A percentile compares a stretch with the other conserved stretches of the same genome.
Evolutionary conservation across 83 land plant species (phyloP).

Genomic region (Diphasiastrum complanatum): DNA sequence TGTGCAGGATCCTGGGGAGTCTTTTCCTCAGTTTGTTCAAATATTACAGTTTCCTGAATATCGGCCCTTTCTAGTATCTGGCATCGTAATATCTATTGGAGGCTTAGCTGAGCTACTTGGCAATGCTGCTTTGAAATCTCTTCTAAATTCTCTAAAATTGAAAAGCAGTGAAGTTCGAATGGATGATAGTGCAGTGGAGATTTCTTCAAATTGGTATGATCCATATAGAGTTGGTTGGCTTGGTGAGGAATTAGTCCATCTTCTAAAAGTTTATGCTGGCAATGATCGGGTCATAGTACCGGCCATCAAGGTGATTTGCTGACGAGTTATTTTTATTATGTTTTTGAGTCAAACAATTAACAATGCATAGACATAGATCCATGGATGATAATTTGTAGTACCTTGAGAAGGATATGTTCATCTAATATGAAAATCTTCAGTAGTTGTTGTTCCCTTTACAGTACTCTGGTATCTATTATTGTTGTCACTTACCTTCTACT

Average conservation of each 20-base stretch:
- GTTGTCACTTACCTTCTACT: too few relatives aligned
- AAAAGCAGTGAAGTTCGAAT: conserved; percentile 14
- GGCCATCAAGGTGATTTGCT: conserved; percentile 53
- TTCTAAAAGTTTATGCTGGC: conserved; percentile 53
- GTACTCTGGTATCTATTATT: too few relatives aligned
- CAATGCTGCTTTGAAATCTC: conserved; percentile 61
- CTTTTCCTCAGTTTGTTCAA: conserved; percentile 73
- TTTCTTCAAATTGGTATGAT: conserved; percentile 13
- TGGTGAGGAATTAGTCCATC: conserved; percentile 45
- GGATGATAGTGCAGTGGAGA: conserved; percentile 5
- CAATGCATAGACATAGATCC: too few relatives aligned
- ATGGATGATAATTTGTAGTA: too few relatives aligned
- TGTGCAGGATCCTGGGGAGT: conserved; percentile 59
- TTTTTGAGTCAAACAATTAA: neutral
- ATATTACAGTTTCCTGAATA: conserved; percentile 63
- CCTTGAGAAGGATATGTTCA: too few relatives aligned
- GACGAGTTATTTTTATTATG: conserved; percentile 5
- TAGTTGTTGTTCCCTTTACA: too few relatives aligned
- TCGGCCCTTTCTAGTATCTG: conserved; percentile 58
- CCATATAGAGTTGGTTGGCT: conserved; percentile 32
- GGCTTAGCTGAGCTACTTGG: conserved; percentile 81
- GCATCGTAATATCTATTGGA: conserved; percentile 76
- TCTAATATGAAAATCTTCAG: too few relatives aligned
- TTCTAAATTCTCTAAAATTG: conserved; percentile 68
- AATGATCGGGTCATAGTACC: conserved; percentile 78